Conservation (phyloP, 2,329 filamentous ascomycete species). For the Coleophoma eucalyptorum region DNA sequence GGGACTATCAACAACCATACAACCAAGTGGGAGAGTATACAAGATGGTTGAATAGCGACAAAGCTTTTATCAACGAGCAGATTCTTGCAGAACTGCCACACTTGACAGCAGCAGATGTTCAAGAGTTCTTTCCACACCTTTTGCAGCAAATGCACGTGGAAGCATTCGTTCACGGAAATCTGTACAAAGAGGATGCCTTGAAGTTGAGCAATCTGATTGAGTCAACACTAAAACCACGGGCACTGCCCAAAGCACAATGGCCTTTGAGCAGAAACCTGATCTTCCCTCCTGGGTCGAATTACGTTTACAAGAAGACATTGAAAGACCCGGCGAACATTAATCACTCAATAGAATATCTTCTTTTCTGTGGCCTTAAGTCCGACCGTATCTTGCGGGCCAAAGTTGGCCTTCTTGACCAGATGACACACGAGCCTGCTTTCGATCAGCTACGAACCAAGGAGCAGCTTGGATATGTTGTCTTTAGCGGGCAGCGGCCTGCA, state of each 20-base stretch:
- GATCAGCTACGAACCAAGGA: constrained; percentile 95
- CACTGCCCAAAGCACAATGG: constrained; percentile 75
- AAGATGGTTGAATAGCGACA: constrained; percentile 73
- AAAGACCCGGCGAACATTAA: constrained; percentile 89
- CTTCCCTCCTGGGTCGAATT: constrained; percentile 77
- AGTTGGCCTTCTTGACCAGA: constrained; percentile 78
- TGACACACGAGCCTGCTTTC: constrained; percentile 90
- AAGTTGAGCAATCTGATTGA: constrained; percentile 82
- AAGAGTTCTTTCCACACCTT: constrained; percentile 74
- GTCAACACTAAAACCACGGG: constrained; percentile 68
- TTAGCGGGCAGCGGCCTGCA: constrained; percentile 69
- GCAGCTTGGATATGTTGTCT: constrained; percentile 95
- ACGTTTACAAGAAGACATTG: constrained; percentile 74
- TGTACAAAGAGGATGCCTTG: constrained; percentile 90
- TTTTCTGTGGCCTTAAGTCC: constrained; percentile 65
- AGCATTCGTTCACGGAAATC: constrained; percentile 82
- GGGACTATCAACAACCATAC: constrained; percentile 84
- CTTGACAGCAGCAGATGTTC: constrained; percentile 71
- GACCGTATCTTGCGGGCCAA: constrained; percentile 72
- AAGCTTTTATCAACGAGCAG: constrained; percentile 76
- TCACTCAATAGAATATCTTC: constrained; percentile 76
- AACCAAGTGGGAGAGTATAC: constrained; percentile 83
- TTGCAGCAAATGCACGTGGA: constrained; percentile 85
- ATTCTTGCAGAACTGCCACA: constrained; percentile 71
- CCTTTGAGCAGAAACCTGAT: constrained; percentile 73